Conservation (phyloP, 2,329 filamentous ascomycete species). For the Xylariaceae sp. region DNA sequence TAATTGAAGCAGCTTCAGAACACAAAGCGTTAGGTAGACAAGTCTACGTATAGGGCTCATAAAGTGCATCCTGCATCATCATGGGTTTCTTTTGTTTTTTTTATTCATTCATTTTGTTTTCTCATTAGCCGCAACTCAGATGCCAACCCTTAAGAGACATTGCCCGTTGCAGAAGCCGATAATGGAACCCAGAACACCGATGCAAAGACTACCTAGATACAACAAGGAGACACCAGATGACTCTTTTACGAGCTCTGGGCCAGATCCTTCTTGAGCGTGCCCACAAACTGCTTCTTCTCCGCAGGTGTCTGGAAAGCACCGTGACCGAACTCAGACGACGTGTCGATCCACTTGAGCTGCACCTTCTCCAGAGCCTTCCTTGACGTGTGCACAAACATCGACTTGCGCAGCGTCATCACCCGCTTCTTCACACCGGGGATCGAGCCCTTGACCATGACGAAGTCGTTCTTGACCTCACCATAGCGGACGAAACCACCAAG, state of each 20-base stretch:
- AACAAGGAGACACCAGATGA: constrained; percentile 40
- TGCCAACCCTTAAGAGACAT: constrained; percentile 30
- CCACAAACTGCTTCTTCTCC: constrained; percentile 97
- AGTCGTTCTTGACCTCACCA: constrained; percentile 99
- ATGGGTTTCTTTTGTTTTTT: constrained; percentile 24
- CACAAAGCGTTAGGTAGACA: too few species aligned
- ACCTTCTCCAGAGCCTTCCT: constrained; percentile 97
- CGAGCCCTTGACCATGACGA: constrained; percentile 95
- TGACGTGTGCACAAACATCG: constrained; percentile 96
- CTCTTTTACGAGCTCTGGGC: constrained; percentile 43
- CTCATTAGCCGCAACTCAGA: constrained; percentile 34
- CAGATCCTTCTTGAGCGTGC: constrained; percentile 98
- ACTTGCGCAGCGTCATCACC: constrained; percentile 97
- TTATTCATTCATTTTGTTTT: constrained; percentile 31
- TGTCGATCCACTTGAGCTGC: constrained; percentile 99
- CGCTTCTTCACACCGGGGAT: constrained; percentile 99
- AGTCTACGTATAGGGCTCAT: too few species aligned
- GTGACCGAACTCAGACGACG: constrained; percentile 99
- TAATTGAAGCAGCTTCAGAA: too few species aligned
- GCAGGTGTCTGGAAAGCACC: constrained; percentile 97
- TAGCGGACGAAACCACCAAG: constrained; percentile 99
- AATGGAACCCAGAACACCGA: constrained; percentile 52
- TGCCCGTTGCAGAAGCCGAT: constrained; percentile 32
- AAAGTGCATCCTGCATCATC: neutral
- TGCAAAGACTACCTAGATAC: constrained; percentile 48